phyloP scores from a whole-genome alignment of 805 yeast species.

The Metschnikowia henanensis region DNA sequence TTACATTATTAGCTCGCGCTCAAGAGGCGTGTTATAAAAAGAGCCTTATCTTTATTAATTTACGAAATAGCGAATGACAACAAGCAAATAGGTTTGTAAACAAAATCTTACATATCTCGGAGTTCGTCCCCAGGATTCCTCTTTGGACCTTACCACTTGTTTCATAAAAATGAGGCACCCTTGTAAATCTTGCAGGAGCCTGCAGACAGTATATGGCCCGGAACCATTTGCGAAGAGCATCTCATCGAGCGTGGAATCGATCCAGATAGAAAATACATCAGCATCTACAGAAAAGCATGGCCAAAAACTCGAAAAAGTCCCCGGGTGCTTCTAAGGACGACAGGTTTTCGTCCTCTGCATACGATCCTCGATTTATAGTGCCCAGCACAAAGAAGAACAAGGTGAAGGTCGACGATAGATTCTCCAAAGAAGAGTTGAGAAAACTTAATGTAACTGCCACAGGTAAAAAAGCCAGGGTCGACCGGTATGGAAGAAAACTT shows the following conservation, averaged over 20 bases:
- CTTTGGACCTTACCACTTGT: background rate
- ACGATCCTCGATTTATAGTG: conserved; percentile 84
- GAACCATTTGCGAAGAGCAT: conserved; percentile 5
- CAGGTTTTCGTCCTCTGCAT: conserved; percentile 75
- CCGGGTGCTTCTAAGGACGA: conserved; percentile 47
- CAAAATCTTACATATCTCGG: too few species aligned
- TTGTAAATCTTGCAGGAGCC: background rate
- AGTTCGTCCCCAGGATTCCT: too few species aligned
- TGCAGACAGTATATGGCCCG: background rate
- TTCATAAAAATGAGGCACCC: too few species aligned
- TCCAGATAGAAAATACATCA: background rate
- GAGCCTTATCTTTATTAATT: too few species aligned
- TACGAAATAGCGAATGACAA: too few species aligned
- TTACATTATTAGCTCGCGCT: too few species aligned
- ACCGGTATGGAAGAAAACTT: conserved; percentile 82
- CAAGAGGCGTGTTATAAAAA: too few species aligned
- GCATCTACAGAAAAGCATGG: background rate
- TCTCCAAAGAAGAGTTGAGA: conserved; percentile 61
- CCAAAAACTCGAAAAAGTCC: conserved; percentile 8
- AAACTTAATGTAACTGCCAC: conserved; percentile 42
- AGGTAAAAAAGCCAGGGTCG: conserved; percentile 68
- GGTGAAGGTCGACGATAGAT: conserved; percentile 83
- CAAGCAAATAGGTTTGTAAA: too few species aligned
- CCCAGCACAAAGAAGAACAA: conserved; percentile 70
- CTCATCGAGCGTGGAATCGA: conserved; percentile 4